Evolutionary conservation across 495 filamentous ascomycete genomes (phyloP), one percentile per base, ranked within the genome.

Genomic region (Aspergillus kassunensis): DNA sequence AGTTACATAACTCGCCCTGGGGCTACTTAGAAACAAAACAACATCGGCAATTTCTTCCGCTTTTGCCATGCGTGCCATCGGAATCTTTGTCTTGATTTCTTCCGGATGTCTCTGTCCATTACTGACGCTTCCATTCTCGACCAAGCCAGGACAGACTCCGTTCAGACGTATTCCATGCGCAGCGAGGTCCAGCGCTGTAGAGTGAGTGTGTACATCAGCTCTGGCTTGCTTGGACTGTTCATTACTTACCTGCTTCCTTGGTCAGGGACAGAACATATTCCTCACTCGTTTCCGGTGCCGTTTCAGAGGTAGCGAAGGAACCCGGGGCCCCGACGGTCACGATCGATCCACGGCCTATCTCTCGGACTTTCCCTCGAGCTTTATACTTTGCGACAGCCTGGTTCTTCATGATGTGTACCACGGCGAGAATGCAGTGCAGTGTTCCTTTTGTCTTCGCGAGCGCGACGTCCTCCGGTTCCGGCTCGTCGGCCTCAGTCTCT

Each of bases 31-130:
- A 19, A 54, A 54, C 24, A 54, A 9, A 1, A 42, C 37, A 15
- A 42, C 35, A 34, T 54, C 51, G 7, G 51, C 43, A 13, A 54
- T 34, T 34, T 54, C 51, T 19, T 54, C 51, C 5, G 51, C 43
- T 3, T 18, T 20, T 1, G 43, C 51, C 9, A 41, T 42, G 4
- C 47, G 53, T n/a, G 33, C 18, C 31, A 49, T 37, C 6, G 45
- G 45, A 0, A 49, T 25, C 20, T 25, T 39, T 31, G 12, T 39
- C 34, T 39, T 37, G 10, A 49, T 36, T 9, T 24, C 13, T 12
- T 48, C 13, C 1, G n/a, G 19, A 40, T 19, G 6, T 20, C 21
- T n/a, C 1, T n/a, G n/a, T 11, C 20, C 45, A 15, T 49, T 25
- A 3, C 35, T 11, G 10, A 23, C 34, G 6, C 13, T 9, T 7